Percentiles rank a stretch among this genome's conserved stretches.
Evolutionary conservation across 2,329 filamentous ascomycete genomes (phyloP).

Genomic region (Neofusicoccum cordaticola): DNA sequence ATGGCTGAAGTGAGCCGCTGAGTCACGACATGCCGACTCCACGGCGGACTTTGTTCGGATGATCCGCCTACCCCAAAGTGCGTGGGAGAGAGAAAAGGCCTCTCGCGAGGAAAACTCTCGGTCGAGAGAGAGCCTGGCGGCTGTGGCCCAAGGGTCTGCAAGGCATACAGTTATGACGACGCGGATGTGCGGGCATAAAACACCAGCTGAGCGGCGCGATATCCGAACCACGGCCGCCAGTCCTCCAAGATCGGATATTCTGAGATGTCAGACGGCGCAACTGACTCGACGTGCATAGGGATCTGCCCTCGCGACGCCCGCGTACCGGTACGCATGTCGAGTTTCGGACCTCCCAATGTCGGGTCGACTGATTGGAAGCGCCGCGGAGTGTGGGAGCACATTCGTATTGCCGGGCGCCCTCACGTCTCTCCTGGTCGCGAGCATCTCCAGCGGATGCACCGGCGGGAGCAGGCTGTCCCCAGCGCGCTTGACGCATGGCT

Average conservation of each 20-base stretch:
- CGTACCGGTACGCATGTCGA: not conserved
- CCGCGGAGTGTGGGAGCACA: not conserved
- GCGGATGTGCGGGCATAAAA: not conserved
- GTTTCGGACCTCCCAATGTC: not conserved
- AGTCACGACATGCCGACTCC: not conserved
- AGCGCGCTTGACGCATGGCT: not conserved
- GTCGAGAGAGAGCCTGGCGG: not conserved
- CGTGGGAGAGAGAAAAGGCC: not conserved
- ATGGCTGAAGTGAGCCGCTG: not conserved
- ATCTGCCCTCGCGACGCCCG: not conserved
- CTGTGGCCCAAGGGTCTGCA: too few relatives aligned
- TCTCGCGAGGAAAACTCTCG: not conserved
- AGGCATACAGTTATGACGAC: not conserved
- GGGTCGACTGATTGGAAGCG: not conserved
- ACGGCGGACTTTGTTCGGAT: conserved; percentile 12
- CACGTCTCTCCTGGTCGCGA: not conserved
- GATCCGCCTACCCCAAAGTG: not conserved
- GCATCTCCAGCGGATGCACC: not conserved
- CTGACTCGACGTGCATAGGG: not conserved
- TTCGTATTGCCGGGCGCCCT: not conserved
- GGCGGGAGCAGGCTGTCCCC: not conserved
- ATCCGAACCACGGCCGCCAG: not conserved
- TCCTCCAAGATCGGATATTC: not conserved
- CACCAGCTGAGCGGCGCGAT: not conserved
- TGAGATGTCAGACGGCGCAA: not conserved